A percentile compares a stretch with the other conserved stretches of the same genome.
Evolutionary conservation across 2,329 filamentous ascomycete genomes (phyloP).

Genomic region (Stemphylium beticola): DNA sequence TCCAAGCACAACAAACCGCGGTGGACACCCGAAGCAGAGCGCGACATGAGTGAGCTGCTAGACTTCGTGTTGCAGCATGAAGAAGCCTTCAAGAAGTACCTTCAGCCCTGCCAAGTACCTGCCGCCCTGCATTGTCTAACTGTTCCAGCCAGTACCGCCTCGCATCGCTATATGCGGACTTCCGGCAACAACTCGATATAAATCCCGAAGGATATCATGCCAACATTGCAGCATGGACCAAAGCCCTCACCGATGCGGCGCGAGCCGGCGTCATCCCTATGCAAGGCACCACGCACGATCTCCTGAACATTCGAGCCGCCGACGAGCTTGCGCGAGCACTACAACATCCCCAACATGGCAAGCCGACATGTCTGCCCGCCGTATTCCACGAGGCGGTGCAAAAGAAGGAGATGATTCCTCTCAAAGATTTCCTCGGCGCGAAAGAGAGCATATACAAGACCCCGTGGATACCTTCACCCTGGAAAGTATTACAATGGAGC

Average conservation of each 20-base stretch:
- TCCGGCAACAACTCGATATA: constrained; percentile 72
- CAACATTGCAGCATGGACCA: constrained; percentile 80
- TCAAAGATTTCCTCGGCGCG: constrained; percentile 70
- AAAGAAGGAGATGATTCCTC: constrained; percentile 71
- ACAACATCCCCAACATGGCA: constrained; percentile 78
- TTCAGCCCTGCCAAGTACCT: neutral
- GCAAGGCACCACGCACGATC: constrained; percentile 49
- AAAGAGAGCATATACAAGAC: constrained; percentile 74
- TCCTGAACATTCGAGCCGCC: constrained; percentile 59
- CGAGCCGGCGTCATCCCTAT: constrained; percentile 65
- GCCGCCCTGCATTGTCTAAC: constrained; percentile 15
- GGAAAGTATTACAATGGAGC: constrained; percentile 77
- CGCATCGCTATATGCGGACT: constrained; percentile 88
- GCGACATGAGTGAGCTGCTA: constrained; percentile 69
- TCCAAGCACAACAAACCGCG: constrained; percentile 22
- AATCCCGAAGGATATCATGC: constrained; percentile 87
- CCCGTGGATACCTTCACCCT: constrained; percentile 72
- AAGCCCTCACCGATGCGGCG: constrained; percentile 72
- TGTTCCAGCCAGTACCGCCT: constrained; percentile 68
- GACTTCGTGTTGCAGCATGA: constrained; percentile 62
- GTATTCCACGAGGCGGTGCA: constrained; percentile 79
- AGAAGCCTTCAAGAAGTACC: constrained; percentile 55
- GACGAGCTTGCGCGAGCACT: constrained; percentile 73
- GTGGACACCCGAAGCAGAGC: constrained; percentile 33
- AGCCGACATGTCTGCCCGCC: constrained; percentile 78